phyloP scores from a whole-genome alignment of 768 basidiomycete genomes.

The Boletales sp. region DNA sequence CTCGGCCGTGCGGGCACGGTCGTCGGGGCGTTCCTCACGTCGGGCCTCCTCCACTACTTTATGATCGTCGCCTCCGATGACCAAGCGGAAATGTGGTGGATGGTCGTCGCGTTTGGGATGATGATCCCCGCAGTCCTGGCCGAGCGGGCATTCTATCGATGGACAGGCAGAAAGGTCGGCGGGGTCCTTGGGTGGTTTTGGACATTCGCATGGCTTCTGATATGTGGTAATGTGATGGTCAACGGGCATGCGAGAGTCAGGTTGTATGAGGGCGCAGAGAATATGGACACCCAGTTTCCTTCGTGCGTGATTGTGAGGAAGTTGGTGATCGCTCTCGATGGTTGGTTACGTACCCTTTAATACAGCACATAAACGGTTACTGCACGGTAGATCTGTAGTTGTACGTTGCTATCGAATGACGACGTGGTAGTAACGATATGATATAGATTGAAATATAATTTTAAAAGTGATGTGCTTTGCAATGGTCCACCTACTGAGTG shows the following conservation, averaged over 20 bases:
- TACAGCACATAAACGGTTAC: neutral
- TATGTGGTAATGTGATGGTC: conserved; percentile 20
- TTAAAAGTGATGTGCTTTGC: no score
- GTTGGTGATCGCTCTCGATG: conserved; percentile 6
- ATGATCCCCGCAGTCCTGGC: conserved; percentile 50
- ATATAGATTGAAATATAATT: no score
- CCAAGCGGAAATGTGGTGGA: conserved; percentile 32
- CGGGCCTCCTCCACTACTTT: conserved; percentile 52
- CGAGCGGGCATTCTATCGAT: conserved; percentile 32
- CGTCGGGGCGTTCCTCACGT: conserved; percentile 52
- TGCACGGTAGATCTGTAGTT: neutral
- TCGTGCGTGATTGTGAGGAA: neutral
- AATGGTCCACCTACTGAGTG: no score
- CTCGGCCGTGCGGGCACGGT: conserved; percentile 47
- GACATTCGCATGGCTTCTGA: conserved; percentile 28
- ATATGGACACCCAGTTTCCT: neutral
- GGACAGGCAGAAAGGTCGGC: conserved; percentile 24
- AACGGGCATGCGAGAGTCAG: conserved; percentile 17
- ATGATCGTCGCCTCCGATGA: conserved; percentile 51
- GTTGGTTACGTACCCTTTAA: conserved; percentile 2
- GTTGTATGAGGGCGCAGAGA: neutral
- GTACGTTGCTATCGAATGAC: no score
- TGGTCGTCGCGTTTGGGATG: conserved; percentile 50
- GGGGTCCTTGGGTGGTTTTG: conserved; percentile 32
- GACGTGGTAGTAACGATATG: no score